A percentile compares a stretch with the other conserved stretches of the same genome.
These are phyloP conservation scores for Porcisia hertigi DNA, from an alignment of 208 protist species.

Conservation along the genomic window DNA sequence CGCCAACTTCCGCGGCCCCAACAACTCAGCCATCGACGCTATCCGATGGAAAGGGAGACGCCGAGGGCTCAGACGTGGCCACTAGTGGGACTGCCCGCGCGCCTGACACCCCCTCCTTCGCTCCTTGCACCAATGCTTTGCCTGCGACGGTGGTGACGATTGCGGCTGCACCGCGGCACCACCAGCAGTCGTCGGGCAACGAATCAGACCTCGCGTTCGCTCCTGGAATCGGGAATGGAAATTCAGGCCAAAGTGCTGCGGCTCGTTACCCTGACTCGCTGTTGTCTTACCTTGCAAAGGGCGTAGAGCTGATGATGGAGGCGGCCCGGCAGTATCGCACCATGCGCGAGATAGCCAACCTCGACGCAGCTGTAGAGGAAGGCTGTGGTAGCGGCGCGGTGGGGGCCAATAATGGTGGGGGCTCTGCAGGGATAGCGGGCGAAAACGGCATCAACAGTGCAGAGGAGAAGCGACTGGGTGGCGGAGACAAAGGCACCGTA, in stretches of 20 bases:
- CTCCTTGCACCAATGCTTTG: slow-evolving; percentile 4
- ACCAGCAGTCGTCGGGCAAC: slow-evolving; percentile 3
- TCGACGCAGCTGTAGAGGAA: slow-evolving; percentile 53
- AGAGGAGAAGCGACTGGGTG: background rate
- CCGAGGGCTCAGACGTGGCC: background rate
- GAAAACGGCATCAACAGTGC: background rate
- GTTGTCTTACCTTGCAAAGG: slow-evolving; percentile 40
- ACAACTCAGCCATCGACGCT: background rate
- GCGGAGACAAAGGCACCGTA: background rate
- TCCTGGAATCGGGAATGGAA: background rate
- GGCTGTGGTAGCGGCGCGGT: background rate
- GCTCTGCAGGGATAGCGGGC: background rate
- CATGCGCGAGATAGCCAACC: slow-evolving; percentile 58
- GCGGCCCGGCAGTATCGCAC: slow-evolving; percentile 62
- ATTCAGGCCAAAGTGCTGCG: background rate
- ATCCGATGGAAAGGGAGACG: background rate
- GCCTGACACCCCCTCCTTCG: background rate
- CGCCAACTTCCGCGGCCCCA: slow-evolving; percentile 5
- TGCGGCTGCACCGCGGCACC: background rate
- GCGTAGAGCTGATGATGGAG: slow-evolving; percentile 51
- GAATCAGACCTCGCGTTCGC: background rate
- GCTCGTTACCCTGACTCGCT: background rate
- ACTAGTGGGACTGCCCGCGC: background rate
- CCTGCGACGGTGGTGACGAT: slow-evolving; percentile 13
- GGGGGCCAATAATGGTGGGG: background rate